Evolutionary conservation across 768 basidiomycete genomes (phyloP), one percentile per base, ranked within the genome.

Genomic region (Sarcodon aspratus): DNA sequence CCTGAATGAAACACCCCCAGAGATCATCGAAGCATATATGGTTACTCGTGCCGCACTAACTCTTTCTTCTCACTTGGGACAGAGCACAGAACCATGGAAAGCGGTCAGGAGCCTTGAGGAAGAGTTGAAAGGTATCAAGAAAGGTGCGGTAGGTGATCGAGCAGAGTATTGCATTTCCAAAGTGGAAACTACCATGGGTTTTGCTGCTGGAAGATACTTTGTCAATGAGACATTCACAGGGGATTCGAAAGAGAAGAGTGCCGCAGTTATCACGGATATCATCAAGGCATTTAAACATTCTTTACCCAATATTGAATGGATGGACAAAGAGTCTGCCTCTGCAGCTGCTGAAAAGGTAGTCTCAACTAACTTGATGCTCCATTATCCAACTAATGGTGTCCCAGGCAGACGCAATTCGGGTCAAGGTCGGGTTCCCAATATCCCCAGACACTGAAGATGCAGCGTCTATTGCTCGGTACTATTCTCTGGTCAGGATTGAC

Each of bases 371-470:
- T 35, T 53, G 53, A 47, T 18, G 7, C 46, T 3, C n/a, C 17
- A 44, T n/a, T 13, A 34, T 32, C 33, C 10, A 6, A 50, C 44
- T 33, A 48, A 50, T 45, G 50, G 49, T 53, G 34, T 54, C 21
- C 9, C 13, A 86, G 84, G 90, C 89, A 11, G 75, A 85, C 59
- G 79, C 80, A 0, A 83, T 94, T 52, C 79, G 82, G 31, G 76
- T 91, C 63, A 95, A 97, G 72, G 87, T 99, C 52, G 96, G 96
- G 50, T 98, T 82, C 66, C 95, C 96, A 1, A 59, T 83, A 9
- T 89, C 80, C 2, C 96, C 96, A 1, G 75, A 98, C 62, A 93
- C 88, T 1, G 70, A 70, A 13, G 70, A 80, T 58, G 73, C 92
- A 36, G 64, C 65, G 21, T 81, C 87, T 8, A 75, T 98, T 40